These are phyloP conservation scores for Penicillium canariense DNA, from an alignment of 495 filamentous ascomycete genomes.

Conservation along the genomic window DNA sequence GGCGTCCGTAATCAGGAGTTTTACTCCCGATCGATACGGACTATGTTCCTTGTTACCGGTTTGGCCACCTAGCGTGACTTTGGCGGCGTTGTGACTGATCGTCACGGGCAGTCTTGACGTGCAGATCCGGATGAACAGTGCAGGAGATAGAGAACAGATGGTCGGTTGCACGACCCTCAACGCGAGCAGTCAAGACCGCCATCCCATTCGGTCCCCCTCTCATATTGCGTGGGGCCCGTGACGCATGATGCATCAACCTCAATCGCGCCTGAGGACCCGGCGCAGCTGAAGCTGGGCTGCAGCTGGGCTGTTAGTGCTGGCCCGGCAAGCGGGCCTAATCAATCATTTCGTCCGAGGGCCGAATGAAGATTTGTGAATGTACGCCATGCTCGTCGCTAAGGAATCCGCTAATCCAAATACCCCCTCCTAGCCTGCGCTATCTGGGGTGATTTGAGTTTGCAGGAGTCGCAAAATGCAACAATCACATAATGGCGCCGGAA, in stretches of 20 bases:
- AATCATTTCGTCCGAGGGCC: slow-evolving; percentile 10
- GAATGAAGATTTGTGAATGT: neutral
- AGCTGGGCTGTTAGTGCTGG: neutral
- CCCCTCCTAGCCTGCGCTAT: neutral
- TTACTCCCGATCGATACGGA: neutral
- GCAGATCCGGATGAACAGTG: slow-evolving; percentile 16
- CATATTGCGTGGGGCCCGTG: slow-evolving; percentile 1
- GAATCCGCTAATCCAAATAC: neutral
- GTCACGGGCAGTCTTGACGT: slow-evolving; percentile 10
- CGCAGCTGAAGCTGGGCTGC: slow-evolving; percentile 14
- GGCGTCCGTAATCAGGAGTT: neutral
- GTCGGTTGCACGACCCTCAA: neutral
- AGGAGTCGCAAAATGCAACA: slow-evolving; percentile 1
- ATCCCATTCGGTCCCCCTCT: neutral
- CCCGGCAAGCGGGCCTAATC: neutral
- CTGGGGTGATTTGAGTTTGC: slow-evolving; percentile 2
- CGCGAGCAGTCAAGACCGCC: neutral
- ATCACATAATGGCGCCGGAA: slow-evolving; percentile 4
- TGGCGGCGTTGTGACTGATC: slow-evolving; percentile 21
- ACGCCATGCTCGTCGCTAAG: neutral
- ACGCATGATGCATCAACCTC: slow-evolving; percentile 2
- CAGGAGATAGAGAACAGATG: slow-evolving; percentile 1
- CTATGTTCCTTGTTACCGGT: neutral
- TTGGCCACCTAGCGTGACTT: slow-evolving; percentile 5
- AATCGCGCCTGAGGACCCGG: slow-evolving; percentile 4